Evolutionary conservation across 805 yeast species (phyloP).

Genomic region (Spathaspora girioi): DNA sequence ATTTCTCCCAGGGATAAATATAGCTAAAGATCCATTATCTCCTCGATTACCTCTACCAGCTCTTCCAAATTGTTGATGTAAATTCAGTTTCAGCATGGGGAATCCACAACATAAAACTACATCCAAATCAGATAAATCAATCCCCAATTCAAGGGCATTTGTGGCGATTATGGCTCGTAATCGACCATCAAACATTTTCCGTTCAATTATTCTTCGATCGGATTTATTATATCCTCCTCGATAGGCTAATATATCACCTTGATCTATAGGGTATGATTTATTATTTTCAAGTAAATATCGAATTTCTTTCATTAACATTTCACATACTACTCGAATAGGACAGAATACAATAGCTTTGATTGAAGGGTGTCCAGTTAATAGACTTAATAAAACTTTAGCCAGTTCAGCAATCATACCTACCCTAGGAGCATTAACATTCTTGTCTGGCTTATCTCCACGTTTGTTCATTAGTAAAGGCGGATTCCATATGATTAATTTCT

Average conservation of each 20-base stretch:
- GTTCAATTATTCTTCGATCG: slow-evolving; percentile 85
- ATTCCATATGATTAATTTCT: slow-evolving; percentile 77
- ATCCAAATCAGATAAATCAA: slow-evolving; percentile 90
- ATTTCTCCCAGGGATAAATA: slow-evolving; percentile 76
- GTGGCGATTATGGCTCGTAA: slow-evolving; percentile 88
- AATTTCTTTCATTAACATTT: slow-evolving; percentile 80
- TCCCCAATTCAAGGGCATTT: slow-evolving; percentile 92
- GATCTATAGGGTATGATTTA: slow-evolving; percentile 24
- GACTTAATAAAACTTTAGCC: slow-evolving; percentile 65
- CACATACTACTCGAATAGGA: slow-evolving; percentile 81
- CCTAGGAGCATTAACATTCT: slow-evolving; percentile 31
- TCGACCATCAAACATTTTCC: slow-evolving; percentile 84
- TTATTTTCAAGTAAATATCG: slow-evolving; percentile 46
- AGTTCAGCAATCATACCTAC: slow-evolving; percentile 72
- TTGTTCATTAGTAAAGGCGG: slow-evolving; percentile 66
- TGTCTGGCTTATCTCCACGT: slow-evolving; percentile 13
- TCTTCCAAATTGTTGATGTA: slow-evolving; percentile 95
- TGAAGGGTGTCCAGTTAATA: slow-evolving; percentile 50
- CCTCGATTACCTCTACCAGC: slow-evolving; percentile 76
- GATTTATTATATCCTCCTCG: slow-evolving; percentile 90
- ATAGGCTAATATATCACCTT: slow-evolving; percentile 78
- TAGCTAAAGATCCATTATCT: slow-evolving; percentile 66
- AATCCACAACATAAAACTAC: slow-evolving; percentile 92
- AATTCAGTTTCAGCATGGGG: slow-evolving; percentile 79
- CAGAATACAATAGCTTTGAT: slow-evolving; percentile 89